Percentiles rank a stretch among this genome's conserved stretches.
phyloP scores from a whole-genome alignment of 176 grass and related monocot genomes.

The Carex littledalei region DNA sequence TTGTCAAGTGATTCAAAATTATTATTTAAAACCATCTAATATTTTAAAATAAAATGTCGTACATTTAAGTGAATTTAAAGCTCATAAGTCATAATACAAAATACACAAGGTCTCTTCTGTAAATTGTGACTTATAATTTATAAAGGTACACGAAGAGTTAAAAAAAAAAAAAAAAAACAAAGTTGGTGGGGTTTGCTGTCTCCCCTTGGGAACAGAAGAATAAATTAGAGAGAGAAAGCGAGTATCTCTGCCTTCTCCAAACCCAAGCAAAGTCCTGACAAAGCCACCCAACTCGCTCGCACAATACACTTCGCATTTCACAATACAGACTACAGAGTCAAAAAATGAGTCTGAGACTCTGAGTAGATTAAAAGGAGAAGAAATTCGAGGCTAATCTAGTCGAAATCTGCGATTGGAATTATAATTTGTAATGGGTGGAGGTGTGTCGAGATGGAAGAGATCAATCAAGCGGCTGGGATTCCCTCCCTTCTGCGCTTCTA shows the following conservation, averaged over 20 bases:
- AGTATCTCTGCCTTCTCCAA: neutral
- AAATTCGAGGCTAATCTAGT: constrained; percentile 25
- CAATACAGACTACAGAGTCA: neutral
- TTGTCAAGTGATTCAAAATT: neutral
- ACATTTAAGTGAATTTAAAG: neutral
- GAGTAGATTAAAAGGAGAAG: neutral
- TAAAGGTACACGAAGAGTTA: neutral
- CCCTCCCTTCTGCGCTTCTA: constrained; percentile 38
- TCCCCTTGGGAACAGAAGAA: constrained; percentile 4
- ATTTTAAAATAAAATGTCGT: neutral
- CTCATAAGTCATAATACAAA: neutral
- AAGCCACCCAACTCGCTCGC: constrained; percentile 3
- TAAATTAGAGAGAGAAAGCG: neutral
- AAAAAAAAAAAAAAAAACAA: neutral
- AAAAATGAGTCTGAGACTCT: neutral
- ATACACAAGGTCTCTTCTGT: neutral
- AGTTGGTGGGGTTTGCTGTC: constrained; percentile 33
- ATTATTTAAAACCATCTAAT: neutral
- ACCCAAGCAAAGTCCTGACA: constrained; percentile 23
- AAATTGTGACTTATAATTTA: neutral
- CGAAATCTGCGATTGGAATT: constrained; percentile 3
- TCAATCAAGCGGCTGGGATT: constrained; percentile 58
- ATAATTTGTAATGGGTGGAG: constrained; percentile 2
- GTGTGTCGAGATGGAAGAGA: constrained; percentile 40
- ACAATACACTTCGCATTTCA: neutral